These are phyloP conservation scores for Crithidia acanthocephali DNA, from an alignment of 208 protist genomes.

Conservation along the genomic window DNA sequence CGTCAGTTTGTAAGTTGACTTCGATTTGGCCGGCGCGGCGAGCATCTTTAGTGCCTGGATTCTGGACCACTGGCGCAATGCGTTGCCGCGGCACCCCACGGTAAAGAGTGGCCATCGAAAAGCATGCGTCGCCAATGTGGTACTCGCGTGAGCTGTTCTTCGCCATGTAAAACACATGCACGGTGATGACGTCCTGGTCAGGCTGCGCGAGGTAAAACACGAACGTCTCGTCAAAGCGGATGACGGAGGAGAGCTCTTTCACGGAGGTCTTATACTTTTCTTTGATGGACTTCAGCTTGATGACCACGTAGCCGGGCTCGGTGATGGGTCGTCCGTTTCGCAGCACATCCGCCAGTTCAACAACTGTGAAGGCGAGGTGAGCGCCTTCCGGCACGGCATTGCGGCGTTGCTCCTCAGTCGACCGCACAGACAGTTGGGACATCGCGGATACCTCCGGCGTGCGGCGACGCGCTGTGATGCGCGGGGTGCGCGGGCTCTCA, in stretches of 20 bases:
- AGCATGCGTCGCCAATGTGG: slow-evolving; percentile 86
- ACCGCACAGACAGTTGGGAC: slow-evolving; percentile 54
- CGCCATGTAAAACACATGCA: slow-evolving; percentile 88
- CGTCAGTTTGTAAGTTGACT: slow-evolving; percentile 81
- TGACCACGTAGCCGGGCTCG: slow-evolving; percentile 76
- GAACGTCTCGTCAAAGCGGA: slow-evolving; percentile 87
- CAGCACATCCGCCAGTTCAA: slow-evolving; percentile 67
- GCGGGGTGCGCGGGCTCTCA: slow-evolving; percentile 17
- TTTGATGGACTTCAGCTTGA: slow-evolving; percentile 91
- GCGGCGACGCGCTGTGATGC: slow-evolving; percentile 23
- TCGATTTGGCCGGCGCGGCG: slow-evolving; percentile 65
- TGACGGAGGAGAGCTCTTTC: slow-evolving; percentile 68
- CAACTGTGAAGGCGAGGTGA: slow-evolving; percentile 81
- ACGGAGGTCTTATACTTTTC: slow-evolving; percentile 92
- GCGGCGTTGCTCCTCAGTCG: slow-evolving; percentile 57
- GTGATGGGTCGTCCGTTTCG: slow-evolving; percentile 71
- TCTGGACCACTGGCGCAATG: slow-evolving; percentile 80
- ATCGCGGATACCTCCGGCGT: slow-evolving; percentile 31
- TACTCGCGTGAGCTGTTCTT: slow-evolving; percentile 68
- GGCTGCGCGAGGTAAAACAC: slow-evolving; percentile 89
- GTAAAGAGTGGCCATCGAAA: slow-evolving; percentile 85
- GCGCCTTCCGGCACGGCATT: slow-evolving; percentile 77
- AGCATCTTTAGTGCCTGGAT: slow-evolving; percentile 76
- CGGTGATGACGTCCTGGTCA: slow-evolving; percentile 89
- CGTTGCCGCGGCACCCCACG: slow-evolving; percentile 75